Conservation (phyloP, 768 basidiomycete genomes). For the Termitomyces sp. region DNA sequence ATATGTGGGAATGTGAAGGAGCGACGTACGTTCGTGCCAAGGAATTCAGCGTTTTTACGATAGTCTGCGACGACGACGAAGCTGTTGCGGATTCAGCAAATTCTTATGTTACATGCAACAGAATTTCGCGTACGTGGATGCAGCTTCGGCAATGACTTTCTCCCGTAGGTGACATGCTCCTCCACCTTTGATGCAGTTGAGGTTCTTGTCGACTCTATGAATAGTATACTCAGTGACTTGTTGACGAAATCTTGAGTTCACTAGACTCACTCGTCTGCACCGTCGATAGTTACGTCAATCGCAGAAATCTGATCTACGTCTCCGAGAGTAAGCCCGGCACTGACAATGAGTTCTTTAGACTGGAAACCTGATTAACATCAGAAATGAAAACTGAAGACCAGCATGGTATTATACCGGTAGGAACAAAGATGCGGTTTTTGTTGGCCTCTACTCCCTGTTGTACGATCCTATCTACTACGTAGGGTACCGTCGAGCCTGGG, state of each 20-base stretch:
- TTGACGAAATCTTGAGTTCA: not conserved
- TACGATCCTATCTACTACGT: constrained; percentile 92
- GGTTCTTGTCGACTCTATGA: constrained; percentile 69
- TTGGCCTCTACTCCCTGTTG: constrained; percentile 76
- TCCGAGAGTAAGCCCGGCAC: constrained; percentile 68
- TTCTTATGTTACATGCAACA: not conserved
- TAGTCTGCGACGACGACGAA: constrained; percentile 94
- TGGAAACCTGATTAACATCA: constrained; percentile 65
- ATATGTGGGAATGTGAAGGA: not conserved
- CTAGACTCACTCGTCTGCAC: constrained; percentile 83
- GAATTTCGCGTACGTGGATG: constrained; percentile 55
- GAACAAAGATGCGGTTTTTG: constrained; percentile 79
- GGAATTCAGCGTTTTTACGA: constrained; percentile 80
- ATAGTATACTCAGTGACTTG: not conserved
- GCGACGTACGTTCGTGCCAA: constrained; percentile 74
- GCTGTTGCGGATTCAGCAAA: constrained; percentile 26
- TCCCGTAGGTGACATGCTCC: constrained; percentile 96
- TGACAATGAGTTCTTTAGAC: constrained; percentile 90
- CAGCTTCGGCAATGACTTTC: constrained; percentile 97
- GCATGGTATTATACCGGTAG: constrained; percentile 54
- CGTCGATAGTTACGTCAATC: constrained; percentile 97
- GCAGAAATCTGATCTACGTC: constrained; percentile 85
- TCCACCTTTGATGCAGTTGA: constrained; percentile 97
- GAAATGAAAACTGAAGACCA: not conserved
- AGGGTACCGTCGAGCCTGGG: constrained; percentile 87